Evolutionary conservation across 768 basidiomycete genomes (phyloP), one percentile per base, ranked within the genome.

Genomic region (Termitomyces sp.): DNA sequence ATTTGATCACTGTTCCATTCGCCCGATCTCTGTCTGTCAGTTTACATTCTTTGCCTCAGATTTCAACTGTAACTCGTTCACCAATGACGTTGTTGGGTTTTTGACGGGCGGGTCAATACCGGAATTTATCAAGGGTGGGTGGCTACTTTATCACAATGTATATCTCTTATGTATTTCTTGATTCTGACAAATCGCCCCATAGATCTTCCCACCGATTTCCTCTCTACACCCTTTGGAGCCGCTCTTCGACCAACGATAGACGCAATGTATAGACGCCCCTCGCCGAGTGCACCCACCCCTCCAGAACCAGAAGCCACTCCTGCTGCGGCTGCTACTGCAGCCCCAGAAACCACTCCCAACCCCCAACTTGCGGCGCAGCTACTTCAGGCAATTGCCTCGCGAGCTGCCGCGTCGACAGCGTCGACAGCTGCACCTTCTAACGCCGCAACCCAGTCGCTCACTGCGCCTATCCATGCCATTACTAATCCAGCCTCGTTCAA

Each of bases 11-110:
- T 32, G 9, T 36, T 1, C 14, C 35, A 5, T 32, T 5, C 1
- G 18, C 9, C 36, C 7, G 1, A 18, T 36, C 36, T 22, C 18
- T 18, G 45, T 14, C 20, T 7, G 28, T 36, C 16, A n/a, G 8
- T 48, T 44, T 28, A 33, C n/a, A 58, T 50, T 38, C 30, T 16
- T 16, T 22, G 36, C 22, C 7, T 14, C 60, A 88, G 92, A 96
- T 44, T 95, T 95, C 63, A 97, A 97, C 65, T 97, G 94, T 71
- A 98, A 98, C 70, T 89, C 91, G 2, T 98, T 98, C 63, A 94
- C 93, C 2, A 92, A 88, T 58, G 93, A 96, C 62, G 85, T 85
- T 57, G 73, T 93, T 35, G 93, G 89, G 2, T 94, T 97, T 67
- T 72, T 98, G 49, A 96, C 92, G 0, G 93, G 94, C 30, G 79